Conservation (phyloP, 768 basidiomycete species). For the Naganishia onofrii region DNA sequence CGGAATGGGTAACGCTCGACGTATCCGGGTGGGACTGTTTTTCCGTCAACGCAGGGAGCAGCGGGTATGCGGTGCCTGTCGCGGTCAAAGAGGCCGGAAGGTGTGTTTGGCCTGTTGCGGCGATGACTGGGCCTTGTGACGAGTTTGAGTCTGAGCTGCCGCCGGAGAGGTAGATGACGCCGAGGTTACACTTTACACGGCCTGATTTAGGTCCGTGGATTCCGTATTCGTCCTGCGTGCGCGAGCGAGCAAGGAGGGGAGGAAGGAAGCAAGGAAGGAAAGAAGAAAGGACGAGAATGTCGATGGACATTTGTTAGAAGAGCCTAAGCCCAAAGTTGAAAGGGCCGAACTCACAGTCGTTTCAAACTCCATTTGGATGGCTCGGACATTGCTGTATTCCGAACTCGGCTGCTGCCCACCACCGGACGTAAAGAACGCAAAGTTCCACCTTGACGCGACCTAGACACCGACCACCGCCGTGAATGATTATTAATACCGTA, state of each 20-base stretch:
- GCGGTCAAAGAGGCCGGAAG: slow-evolving; percentile 26
- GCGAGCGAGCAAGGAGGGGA: slow-evolving; percentile 9
- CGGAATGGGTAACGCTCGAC: slow-evolving; percentile 11
- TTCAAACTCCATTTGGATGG: slow-evolving; percentile 93
- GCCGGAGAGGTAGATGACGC: slow-evolving; percentile 52
- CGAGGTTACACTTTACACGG: slow-evolving; percentile 78
- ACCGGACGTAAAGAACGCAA: slow-evolving; percentile 78
- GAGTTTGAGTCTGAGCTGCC: neutral
- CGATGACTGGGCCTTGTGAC: slow-evolving; percentile 29
- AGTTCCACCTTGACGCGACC: slow-evolving; percentile 90
- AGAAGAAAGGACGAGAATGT: no score
- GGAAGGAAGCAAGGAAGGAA: no score
- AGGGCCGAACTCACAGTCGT: slow-evolving; percentile 59
- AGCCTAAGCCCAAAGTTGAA: no score
- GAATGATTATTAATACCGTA: neutral
- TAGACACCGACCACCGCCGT: slow-evolving; percentile 17
- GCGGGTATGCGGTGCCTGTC: slow-evolving; percentile 1
- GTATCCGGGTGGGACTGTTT: slow-evolving; percentile 13
- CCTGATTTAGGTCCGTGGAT: slow-evolving; percentile 76
- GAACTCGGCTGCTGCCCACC: slow-evolving; percentile 58
- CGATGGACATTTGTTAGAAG: no score
- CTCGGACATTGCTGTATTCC: slow-evolving; percentile 63
- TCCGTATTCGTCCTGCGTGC: slow-evolving; percentile 62
- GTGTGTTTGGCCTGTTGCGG: slow-evolving; percentile 45
- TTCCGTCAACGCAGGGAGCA: slow-evolving; percentile 2